Evolutionary conservation across 805 yeast genomes (phyloP), one percentile per base, ranked within the genome.

Genomic region (Sugiyamaella boreocaroliniensis): DNA sequence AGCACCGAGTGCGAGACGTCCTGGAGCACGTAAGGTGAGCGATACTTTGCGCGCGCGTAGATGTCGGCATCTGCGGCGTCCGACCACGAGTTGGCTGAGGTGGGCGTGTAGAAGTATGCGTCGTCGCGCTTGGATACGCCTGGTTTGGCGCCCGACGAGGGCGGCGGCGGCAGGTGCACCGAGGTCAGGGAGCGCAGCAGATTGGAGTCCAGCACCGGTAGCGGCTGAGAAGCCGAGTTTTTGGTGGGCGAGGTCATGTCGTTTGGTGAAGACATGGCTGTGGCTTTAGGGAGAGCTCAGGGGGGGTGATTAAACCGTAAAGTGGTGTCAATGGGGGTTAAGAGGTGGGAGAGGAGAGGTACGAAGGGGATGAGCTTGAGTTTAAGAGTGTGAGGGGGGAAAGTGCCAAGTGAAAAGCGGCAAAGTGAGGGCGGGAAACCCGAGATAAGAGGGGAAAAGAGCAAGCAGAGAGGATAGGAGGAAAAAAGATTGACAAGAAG

Each of bases 101-200:
- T 14, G n/a, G 37, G 37, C 5, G 37, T 32, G 37, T 32, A 32
- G 37, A 32, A 32, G 37, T 32, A 32, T 4, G 37, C 37, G 37
- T 32, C 37, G 37, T 32, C 37, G n/a, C 37, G 37, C 52, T 40
- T 12, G 48, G 54, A 16, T 47, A 46, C 22, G 53, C 32, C 47
- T 34, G 43, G 50, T 40, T 16, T 29, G 7, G 46, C n/a, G 34
- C 20, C 46, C 41, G 63, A 51, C 15, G 65, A 55, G 4, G 75
- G 74, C 1, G 74, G 75, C 9, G 75, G 75, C 5, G 75, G 75
- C 22, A 71, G 64, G 48, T 71, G 72, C 32, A 71, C 72, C 29
- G 74, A 71, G 18, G 68, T 66, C 54, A 71, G 55, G 19, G 74
- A 70, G 59, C 67, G 70, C 51, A 70, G 58, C 49, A 71, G 60